These are phyloP conservation scores for Cutaneotrichosporon cavernicola DNA, from an alignment of 1,284 basidiomycete species.

Conservation along the genomic window DNA sequence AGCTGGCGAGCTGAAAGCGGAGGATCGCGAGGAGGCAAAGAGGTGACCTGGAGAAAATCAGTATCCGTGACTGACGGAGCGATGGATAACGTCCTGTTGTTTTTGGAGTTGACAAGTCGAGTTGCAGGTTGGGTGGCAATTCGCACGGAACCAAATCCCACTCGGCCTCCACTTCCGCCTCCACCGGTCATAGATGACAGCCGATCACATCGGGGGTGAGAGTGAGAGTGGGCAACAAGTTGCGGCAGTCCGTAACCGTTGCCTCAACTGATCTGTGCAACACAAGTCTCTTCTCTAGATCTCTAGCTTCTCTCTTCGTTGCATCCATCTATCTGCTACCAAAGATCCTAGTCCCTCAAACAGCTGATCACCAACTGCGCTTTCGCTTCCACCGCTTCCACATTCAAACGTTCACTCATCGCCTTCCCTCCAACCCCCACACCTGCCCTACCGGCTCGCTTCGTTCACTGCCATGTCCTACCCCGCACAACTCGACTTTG, in stretches of 20 bases:
- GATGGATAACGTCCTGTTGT: too few relatives aligned
- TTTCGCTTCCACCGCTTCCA: too few relatives aligned
- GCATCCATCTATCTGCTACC: background rate
- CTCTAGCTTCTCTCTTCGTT: background rate
- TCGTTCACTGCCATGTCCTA: background rate
- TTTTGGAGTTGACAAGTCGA: too few relatives aligned
- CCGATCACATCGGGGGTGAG: background rate
- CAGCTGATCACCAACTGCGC: too few relatives aligned
- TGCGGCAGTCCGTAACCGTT: background rate
- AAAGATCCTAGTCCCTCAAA: background rate
- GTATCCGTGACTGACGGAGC: too few relatives aligned
- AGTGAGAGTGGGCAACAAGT: background rate
- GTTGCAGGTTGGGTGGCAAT: too few relatives aligned
- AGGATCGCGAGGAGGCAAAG: background rate
- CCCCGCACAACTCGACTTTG: background rate
- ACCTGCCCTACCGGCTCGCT: background rate
- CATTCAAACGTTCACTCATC: background rate
- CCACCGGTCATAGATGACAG: background rate
- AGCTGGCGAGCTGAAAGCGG: background rate
- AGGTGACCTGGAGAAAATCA: too few relatives aligned
- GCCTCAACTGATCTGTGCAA: too few relatives aligned
- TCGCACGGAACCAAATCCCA: background rate
- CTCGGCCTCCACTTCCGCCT: background rate
- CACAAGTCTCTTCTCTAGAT: too few relatives aligned
- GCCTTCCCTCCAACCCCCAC: background rate